These are phyloP conservation scores for Fusarium annulatum DNA, from an alignment of 2,329 filamentous ascomycete genomes.

Conservation along the genomic window DNA sequence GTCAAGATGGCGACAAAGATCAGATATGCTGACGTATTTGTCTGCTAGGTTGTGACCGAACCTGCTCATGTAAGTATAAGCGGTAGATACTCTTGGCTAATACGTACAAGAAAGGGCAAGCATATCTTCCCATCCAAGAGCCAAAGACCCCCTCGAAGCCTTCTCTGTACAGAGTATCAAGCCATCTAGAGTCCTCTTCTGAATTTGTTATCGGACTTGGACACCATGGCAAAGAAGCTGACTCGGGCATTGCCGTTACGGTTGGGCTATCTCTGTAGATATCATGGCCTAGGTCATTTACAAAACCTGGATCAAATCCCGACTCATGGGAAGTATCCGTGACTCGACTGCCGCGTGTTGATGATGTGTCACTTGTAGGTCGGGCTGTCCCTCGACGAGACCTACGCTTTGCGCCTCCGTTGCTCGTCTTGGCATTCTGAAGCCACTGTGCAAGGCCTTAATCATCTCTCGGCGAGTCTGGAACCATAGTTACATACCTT, in stretches of 20 bases:
- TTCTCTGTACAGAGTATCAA: conserved; percentile 48
- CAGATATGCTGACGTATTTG: conserved; percentile 47
- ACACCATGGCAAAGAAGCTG: neutral
- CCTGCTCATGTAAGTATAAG: conserved; percentile 22
- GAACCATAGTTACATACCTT: conserved; percentile 29
- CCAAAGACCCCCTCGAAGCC: conserved; percentile 56
- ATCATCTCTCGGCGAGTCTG: neutral
- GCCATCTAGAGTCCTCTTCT: conserved; percentile 38
- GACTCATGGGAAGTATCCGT: neutral
- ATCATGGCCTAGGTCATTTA: neutral
- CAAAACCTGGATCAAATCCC: neutral
- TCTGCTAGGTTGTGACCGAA: conserved; percentile 43
- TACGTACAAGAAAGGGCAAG: conserved; percentile 55
- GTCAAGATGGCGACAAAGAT: conserved; percentile 49
- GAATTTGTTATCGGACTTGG: neutral
- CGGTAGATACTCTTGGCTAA: neutral
- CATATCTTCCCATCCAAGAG: conserved; percentile 55
- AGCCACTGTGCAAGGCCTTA: conserved; percentile 39
- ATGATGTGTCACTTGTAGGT: conserved; percentile 23
- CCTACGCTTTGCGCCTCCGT: conserved; percentile 21
- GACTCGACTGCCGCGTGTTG: conserved; percentile 1
- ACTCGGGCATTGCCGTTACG: neutral
- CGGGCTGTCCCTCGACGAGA: conserved; percentile 22
- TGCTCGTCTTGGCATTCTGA: conserved; percentile 34
- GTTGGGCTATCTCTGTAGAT: neutral